Conservation (phyloP, 495 filamentous ascomycete genomes). For the Xylaria nigripes region DNA sequence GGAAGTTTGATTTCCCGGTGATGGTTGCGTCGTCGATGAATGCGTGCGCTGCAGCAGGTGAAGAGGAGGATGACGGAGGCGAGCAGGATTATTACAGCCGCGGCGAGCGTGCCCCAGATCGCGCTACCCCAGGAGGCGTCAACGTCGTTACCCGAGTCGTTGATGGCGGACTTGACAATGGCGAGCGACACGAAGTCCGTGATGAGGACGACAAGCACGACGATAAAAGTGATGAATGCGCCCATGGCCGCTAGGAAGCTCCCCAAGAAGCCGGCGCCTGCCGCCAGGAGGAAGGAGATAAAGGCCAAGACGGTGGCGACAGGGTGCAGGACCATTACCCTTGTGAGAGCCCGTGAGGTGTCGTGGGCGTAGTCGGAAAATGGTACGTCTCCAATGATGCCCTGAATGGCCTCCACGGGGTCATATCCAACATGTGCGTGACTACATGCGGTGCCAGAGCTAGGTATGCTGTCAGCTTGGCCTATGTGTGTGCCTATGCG, state of each 20-base stretch:
- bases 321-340: conserved; percentile 53
- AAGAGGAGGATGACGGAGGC: conserved; percentile 49
- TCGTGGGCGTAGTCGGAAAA: conserved; percentile 36
- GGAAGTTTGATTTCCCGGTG: conserved; percentile 1
- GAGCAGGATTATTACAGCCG: conserved; percentile 44
- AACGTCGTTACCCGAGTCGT: conserved; percentile 28
- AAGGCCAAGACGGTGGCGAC: conserved; percentile 49
- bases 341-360: conserved; percentile 43
- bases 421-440: conserved; percentile 44
- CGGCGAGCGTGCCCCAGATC: conserved; percentile 44
- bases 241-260: conserved; percentile 42
- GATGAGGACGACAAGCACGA: conserved; percentile 46
- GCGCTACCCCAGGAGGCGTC: conserved; percentile 39
- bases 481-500: background rate
- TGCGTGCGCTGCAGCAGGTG: conserved; percentile 44
- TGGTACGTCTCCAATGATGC: conserved; percentile 24
- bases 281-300: conserved; percentile 48
- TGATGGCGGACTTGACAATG: conserved; percentile 44
- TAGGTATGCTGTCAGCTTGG: conserved; percentile 16
- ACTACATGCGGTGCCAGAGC: conserved; percentile 34
- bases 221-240: conserved; percentile 44
- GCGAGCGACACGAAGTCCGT: conserved; percentile 50
- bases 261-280: conserved; percentile 47
- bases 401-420: conserved; percentile 35
- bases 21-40: conserved; percentile 23